These are phyloP conservation scores for Arthrobotrys megalospora DNA, from an alignment of 2,329 filamentous ascomycete species.

Conservation along the genomic window DNA sequence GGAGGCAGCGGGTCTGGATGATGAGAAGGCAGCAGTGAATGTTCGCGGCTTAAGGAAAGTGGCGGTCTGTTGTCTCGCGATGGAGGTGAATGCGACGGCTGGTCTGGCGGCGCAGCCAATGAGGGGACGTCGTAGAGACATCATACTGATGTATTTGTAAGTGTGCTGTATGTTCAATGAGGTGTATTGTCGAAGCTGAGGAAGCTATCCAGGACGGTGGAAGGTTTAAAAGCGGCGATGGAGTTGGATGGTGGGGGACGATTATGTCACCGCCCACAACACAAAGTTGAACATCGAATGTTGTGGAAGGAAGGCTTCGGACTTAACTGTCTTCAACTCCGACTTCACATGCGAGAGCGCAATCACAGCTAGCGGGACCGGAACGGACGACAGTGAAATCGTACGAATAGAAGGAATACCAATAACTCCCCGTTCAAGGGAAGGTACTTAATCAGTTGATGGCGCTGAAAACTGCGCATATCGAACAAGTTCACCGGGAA, in stretches of 20 bases:
- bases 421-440: neutral
- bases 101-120: conserved; percentile 40
- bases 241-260: conserved; percentile 32
- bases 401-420: neutral
- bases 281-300: conserved; percentile 35
- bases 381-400: conserved; percentile 1
- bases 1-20: conserved; percentile 35
- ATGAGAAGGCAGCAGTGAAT: conserved; percentile 56
- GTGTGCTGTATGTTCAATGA: neutral
- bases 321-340: conserved; percentile 40
- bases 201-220: conserved; percentile 21
- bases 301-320: conserved; percentile 36
- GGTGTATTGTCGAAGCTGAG: conserved; percentile 2
- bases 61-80: conserved; percentile 46
- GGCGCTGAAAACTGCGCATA: conserved; percentile 8
- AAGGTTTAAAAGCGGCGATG: conserved; percentile 36
- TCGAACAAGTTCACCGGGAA: neutral
- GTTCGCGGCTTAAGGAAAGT: conserved; percentile 48
- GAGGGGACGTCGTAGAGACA: conserved; percentile 54
- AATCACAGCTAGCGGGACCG: neutral
- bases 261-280: conserved; percentile 57
- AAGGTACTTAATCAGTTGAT: neutral
- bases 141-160: conserved; percentile 30
- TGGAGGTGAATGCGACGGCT: conserved; percentile 37
- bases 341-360: conserved; percentile 14